Base-by-base conservation (phyloP, 78 protist species). In the Dictyostelium capitatum region DNA sequence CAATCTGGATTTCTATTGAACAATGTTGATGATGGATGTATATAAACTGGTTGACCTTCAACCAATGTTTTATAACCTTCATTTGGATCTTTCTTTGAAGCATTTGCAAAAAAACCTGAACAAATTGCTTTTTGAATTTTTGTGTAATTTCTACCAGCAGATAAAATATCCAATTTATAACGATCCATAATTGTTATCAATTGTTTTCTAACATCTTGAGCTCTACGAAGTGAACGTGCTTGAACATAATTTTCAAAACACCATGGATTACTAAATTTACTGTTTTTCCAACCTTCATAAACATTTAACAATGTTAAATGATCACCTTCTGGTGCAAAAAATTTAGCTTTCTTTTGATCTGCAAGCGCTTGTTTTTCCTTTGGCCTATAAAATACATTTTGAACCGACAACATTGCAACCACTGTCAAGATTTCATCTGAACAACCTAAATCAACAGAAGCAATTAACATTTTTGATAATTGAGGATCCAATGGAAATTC, bases 401-500 rank as follows among this genome's bases (percentile, higher is more conserved):
- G 97, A 23, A 97, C 99, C 2, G 96, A 59, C 20, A 99, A 93
- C 99, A 99, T 98, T n/a, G 98, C 97, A 7, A 99, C 99, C 41
- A 99, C 80, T 25, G 99, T 98, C 32, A 99, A 87, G 15, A 98
- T 89, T 89, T 99, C 99, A 23, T 99, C 99, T 4, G 97, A 62
- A 87, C 99, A 99, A 23, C 99, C 98, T 0, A 99, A 80, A 70
- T 97, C 98, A 11, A 95, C 99, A 0, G 99, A 92, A 8, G 96
- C 81, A 46, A 98, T 95, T 62, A 98, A 80, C 96, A 97, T 97
- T 95, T 99, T 99, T 53, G 98, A 73, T 59, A 98, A 78, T 15
- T 82, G 97, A 4, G 99, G 99, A 46, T 98, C 99, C 32, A 99
- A 87, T 20, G 99, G 99, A 79, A 99, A 98, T 95, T 99, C 99